phyloP scores from a whole-genome alignment of 1,284 basidiomycete species.

The Heliocybe sulcata region DNA sequence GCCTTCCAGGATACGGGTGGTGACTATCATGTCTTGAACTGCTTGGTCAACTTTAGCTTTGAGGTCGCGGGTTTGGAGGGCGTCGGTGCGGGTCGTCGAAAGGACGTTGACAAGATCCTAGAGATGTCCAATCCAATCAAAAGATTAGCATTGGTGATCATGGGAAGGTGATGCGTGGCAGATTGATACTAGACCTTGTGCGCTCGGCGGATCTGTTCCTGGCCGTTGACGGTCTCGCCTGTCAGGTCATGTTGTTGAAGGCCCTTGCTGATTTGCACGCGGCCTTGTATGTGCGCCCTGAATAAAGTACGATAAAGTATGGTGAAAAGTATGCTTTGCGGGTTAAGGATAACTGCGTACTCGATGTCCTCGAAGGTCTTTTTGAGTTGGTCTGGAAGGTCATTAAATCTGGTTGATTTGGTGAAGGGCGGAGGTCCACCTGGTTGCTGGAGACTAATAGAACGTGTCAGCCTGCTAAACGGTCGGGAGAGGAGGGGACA shows the following conservation, averaged over 20 bases:
- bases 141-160: neutral
- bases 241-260: slow-evolving; percentile 70
- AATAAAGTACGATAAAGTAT: neutral
- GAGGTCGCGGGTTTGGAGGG: slow-evolving; percentile 57
- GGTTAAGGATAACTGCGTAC: slow-evolving; percentile 30
- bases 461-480: neutral
- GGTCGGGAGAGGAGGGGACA: too few relatives aligned
- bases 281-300: slow-evolving; percentile 69
- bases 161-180: neutral
- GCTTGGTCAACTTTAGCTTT: slow-evolving; percentile 68
- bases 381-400: slow-evolving; percentile 66
- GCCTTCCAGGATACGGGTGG: slow-evolving; percentile 68
- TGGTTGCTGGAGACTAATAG: slow-evolving; percentile 13
- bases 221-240: slow-evolving; percentile 65
- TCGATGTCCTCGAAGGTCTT: slow-evolving; percentile 65
- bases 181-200: slow-evolving; percentile 44
- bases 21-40: slow-evolving; percentile 68
- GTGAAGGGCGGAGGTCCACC: slow-evolving; percentile 44
- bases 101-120: slow-evolving; percentile 58
- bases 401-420: slow-evolving; percentile 78
- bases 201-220: slow-evolving; percentile 56
- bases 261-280: slow-evolving; percentile 71
- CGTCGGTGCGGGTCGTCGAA: slow-evolving; percentile 61
- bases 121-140: neutral
- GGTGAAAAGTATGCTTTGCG: neutral